A percentile compares a stretch with the other conserved stretches of the same genome.
Evolutionary conservation across 2,329 filamentous ascomycete genomes (phyloP).

Genomic region (Neonectria sp.): DNA sequence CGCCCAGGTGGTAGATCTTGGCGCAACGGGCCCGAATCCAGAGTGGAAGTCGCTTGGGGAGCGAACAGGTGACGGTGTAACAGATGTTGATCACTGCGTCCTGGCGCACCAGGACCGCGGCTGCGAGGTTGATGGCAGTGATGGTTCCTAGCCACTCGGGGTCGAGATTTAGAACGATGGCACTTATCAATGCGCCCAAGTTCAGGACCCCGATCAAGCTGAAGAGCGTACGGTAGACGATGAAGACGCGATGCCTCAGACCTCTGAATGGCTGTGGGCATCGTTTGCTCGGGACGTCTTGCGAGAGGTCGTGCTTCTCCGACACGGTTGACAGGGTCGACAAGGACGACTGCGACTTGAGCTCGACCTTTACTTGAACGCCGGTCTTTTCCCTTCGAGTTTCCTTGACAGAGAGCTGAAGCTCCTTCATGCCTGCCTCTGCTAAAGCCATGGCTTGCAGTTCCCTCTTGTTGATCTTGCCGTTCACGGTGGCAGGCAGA

Average conservation of each 20-base stretch:
- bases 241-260: conserved; percentile 62
- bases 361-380: conserved; percentile 40
- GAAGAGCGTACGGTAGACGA: conserved; percentile 71
- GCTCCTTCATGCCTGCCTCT: conserved; percentile 16
- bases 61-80: conserved; percentile 62
- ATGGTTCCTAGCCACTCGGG: conserved; percentile 58
- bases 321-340: conserved; percentile 46
- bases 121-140: conserved; percentile 64
- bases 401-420: conserved; percentile 19
- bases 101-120: conserved; percentile 67
- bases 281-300: conserved; percentile 59
- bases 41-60: conserved; percentile 63
- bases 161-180: conserved; percentile 54
- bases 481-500: conserved; percentile 68
- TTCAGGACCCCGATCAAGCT: conserved; percentile 67
- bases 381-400: conserved; percentile 22
- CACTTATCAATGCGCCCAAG: conserved; percentile 61
- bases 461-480: conserved; percentile 68
- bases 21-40: conserved; percentile 63
- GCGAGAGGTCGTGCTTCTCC: conserved; percentile 50
- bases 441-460: conserved; percentile 55
- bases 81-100: conserved; percentile 67
- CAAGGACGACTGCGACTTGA: conserved; percentile 51
- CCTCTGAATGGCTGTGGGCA: conserved; percentile 56
- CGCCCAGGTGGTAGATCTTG: conserved; percentile 68